phyloP scores from a whole-genome alignment of 2,329 filamentous ascomycete species.

The Penicillium sp. region DNA sequence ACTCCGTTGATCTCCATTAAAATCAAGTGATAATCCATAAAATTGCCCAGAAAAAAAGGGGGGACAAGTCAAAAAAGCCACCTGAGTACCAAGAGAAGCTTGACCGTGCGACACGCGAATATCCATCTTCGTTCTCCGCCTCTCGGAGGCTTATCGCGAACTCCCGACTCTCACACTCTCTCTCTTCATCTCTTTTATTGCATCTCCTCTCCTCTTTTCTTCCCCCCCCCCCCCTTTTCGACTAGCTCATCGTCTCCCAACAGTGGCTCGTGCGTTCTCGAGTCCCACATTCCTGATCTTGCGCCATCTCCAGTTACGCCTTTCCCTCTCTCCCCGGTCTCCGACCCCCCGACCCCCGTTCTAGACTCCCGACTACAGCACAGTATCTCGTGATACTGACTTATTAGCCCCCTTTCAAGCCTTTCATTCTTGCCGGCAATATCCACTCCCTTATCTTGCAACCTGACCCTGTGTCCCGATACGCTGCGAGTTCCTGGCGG shows the following conservation, averaged over 20 bases:
- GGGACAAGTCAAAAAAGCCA: constrained; percentile 5
- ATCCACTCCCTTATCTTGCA: constrained; percentile 12
- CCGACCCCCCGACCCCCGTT: background rate
- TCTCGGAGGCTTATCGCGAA: constrained; percentile 28
- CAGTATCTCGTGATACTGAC: background rate
- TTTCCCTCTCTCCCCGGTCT: background rate
- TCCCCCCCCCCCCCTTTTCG: constrained; percentile 5
- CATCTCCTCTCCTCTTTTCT: constrained; percentile 1
- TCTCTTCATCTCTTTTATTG: constrained; percentile 36
- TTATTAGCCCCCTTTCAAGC: background rate
- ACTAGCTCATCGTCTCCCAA: constrained; percentile 51
- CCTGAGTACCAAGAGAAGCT: constrained; percentile 35
- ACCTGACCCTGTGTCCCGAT: background rate
- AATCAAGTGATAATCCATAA: constrained; percentile 9
- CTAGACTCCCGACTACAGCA: constrained; percentile 11
- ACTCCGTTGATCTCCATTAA: too few species aligned
- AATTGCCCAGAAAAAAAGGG: constrained; percentile 16
- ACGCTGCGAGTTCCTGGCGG: constrained; percentile 4
- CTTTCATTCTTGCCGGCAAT: constrained; percentile 12
- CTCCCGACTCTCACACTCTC: constrained; percentile 10
- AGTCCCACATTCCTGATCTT: constrained; percentile 20
- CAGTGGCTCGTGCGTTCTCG: constrained; percentile 17
- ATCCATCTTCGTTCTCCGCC: constrained; percentile 26
- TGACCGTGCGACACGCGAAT: constrained; percentile 32
- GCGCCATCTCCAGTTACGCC: constrained; percentile 3